phyloP scores from a whole-genome alignment of 768 basidiomycete species.

The Leucocoprinus birnbaumii region DNA sequence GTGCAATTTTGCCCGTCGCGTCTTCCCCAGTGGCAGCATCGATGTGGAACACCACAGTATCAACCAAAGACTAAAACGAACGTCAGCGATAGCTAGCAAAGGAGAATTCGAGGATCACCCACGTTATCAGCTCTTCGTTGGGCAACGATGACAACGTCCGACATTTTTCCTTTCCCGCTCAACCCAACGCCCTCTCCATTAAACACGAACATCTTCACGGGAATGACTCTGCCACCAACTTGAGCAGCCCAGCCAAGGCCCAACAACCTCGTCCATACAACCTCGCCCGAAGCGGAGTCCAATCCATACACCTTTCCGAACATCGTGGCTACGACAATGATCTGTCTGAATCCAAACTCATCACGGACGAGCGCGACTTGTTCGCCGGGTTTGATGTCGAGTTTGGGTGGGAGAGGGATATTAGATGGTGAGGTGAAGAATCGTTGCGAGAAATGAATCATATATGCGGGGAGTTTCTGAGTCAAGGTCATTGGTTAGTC shows the following conservation, averaged over 20 bases:
- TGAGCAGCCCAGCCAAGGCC: slow-evolving; percentile 66
- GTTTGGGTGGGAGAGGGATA: slow-evolving; percentile 22
- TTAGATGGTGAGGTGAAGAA: slow-evolving; percentile 62
- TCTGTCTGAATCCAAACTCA: slow-evolving; percentile 82
- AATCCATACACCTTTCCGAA: slow-evolving; percentile 80
- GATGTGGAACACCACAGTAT: slow-evolving; percentile 76
- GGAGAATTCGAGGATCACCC: slow-evolving; percentile 20
- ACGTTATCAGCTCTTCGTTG: slow-evolving; percentile 65
- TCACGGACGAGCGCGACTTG: slow-evolving; percentile 50
- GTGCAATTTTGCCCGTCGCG: slow-evolving; percentile 25
- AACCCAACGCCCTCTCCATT: slow-evolving; percentile 39
- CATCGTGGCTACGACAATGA: slow-evolving; percentile 70
- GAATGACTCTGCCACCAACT: slow-evolving; percentile 52
- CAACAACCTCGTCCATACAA: slow-evolving; percentile 79
- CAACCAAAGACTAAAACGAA: slow-evolving; percentile 47
- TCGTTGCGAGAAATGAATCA: slow-evolving; percentile 62
- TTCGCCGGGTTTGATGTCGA: slow-evolving; percentile 29
- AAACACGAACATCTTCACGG: slow-evolving; percentile 59
- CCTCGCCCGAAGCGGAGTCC: slow-evolving; percentile 72
- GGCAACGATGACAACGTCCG: slow-evolving; percentile 61
- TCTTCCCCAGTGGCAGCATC: slow-evolving; percentile 81
- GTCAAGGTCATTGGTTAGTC: background rate
- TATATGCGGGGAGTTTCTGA: slow-evolving; percentile 73
- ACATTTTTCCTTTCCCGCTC: slow-evolving; percentile 43
- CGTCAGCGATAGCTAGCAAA: background rate